Conservation (phyloP, 441 rosid genomes). For the Pelargonium myrrhifolium region DNA sequence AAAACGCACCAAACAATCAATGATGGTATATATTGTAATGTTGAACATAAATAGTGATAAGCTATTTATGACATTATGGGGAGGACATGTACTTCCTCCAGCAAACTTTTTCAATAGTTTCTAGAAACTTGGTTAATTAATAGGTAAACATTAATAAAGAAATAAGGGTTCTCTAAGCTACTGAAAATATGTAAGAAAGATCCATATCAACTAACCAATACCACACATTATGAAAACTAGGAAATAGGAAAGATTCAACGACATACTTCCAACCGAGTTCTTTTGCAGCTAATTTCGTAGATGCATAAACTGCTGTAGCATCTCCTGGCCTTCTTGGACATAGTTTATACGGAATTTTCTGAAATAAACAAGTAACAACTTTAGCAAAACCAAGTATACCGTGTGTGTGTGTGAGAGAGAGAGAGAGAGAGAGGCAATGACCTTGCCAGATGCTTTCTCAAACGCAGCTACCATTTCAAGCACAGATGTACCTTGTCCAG, state of each 20-base stretch:
- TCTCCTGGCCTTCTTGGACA: conserved; percentile 91
- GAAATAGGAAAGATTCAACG: neutral
- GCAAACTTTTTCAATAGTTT: neutral
- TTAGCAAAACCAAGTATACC: neutral
- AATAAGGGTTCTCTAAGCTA: neutral
- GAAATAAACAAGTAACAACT: conserved; percentile 14
- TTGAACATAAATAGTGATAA: neutral
- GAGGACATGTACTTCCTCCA: neutral
- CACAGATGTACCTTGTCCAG: conserved; percentile 58
- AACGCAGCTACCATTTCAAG: conserved; percentile 70
- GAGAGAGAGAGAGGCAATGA: conserved; percentile 17
- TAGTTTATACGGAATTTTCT: conserved; percentile 76
- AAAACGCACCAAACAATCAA: neutral
- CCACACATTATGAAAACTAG: neutral
- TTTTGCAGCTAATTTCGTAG: conserved; percentile 61
- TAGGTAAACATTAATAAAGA: neutral
- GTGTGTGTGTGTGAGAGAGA: neutral
- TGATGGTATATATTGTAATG: neutral
- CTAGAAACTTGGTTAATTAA: neutral
- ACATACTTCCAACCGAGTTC: conserved; percentile 89
- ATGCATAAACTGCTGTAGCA: conserved; percentile 81
- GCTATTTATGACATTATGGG: neutral
- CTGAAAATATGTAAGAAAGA: neutral
- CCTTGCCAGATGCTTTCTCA: conserved; percentile 84
- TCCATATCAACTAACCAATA: too few relatives aligned